phyloP scores from a whole-genome alignment of 2,329 filamentous ascomycete species.

The Purpureocillium lavendulum region DNA sequence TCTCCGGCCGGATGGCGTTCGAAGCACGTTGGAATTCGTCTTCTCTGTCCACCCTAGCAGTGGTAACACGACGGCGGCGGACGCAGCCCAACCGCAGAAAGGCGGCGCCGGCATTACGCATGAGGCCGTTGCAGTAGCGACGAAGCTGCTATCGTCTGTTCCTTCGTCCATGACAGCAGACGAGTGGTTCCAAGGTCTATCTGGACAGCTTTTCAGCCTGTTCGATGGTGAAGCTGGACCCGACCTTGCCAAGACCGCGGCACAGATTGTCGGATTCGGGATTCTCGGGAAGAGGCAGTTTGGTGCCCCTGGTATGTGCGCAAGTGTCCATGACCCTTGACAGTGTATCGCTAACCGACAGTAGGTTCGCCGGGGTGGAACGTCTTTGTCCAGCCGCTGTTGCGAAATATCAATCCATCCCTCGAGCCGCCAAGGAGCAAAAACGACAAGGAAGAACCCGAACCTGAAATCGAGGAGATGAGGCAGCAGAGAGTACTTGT shows the following conservation, averaged over 20 bases:
- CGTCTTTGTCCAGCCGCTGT: constrained; percentile 49
- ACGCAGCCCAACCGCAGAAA: constrained; percentile 38
- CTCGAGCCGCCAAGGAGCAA: constrained; percentile 7
- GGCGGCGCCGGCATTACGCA: constrained; percentile 57
- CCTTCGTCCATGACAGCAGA: constrained; percentile 45
- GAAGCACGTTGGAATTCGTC: constrained; percentile 62
- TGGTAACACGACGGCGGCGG: constrained; percentile 27
- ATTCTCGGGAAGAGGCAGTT: constrained; percentile 55
- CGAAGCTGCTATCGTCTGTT: constrained; percentile 51
- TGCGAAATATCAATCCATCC: constrained; percentile 41
- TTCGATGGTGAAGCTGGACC: constrained; percentile 44
- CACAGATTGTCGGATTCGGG: constrained; percentile 41
- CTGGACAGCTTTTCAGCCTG: constrained; percentile 51
- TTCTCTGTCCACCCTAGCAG: constrained; percentile 58
- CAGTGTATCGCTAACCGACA: too few species aligned
- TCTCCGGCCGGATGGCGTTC: constrained; percentile 53
- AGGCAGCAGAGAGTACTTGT: constrained; percentile 36
- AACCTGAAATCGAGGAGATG: constrained; percentile 36
- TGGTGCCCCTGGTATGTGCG: constrained; percentile 48
- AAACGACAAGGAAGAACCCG: constrained; percentile 13
- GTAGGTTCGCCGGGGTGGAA: constrained; percentile 52
- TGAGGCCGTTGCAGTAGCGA: constrained; percentile 57
- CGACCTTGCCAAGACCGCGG: constrained; percentile 26
- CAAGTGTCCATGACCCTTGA: background rate
- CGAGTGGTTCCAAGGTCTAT: constrained; percentile 51